These are phyloP conservation scores for Mariannaea sp. DNA, from an alignment of 2,329 filamentous ascomycete species.

Conservation along the genomic window DNA sequence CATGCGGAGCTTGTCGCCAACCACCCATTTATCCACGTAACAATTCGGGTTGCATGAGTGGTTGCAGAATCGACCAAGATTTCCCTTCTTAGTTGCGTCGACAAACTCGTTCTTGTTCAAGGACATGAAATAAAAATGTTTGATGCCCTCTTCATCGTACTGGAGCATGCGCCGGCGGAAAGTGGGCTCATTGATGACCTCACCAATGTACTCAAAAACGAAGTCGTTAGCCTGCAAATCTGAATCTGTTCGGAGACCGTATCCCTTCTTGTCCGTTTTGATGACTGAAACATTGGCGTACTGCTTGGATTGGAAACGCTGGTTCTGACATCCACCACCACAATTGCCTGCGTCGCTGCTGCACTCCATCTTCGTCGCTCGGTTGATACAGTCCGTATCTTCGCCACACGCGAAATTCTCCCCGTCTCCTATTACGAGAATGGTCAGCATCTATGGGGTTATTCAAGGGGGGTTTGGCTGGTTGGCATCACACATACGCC, in stretches of 20 bases:
- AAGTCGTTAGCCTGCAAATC: conserved; percentile 84
- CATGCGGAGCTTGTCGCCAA: conserved; percentile 96
- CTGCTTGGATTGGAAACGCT: conserved; percentile 88
- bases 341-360: conserved; percentile 79
- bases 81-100: conserved; percentile 95
- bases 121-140: conserved; percentile 99
- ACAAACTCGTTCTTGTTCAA: conserved; percentile 96
- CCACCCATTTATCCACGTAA: conserved; percentile 99
- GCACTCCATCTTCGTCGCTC: conserved; percentile 97
- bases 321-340: conserved; percentile 86
- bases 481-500: conserved; percentile 72
- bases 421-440: conserved; percentile 55
- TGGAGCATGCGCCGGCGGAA: conserved; percentile 90
- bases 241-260: conserved; percentile 81
- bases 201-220: conserved; percentile 97
- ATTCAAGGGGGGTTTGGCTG: background rate
- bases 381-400: conserved; percentile 98
- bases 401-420: conserved; percentile 88
- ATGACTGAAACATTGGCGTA: conserved; percentile 94
- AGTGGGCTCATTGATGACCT: conserved; percentile 91
- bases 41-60: conserved; percentile 99
- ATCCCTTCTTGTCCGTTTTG: conserved; percentile 98
- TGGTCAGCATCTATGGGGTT: conserved; percentile 18
- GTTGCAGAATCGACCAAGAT: conserved; percentile 96
- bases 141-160: conserved; percentile 95